Conservation (phyloP, 306 rosid genomes). For the Quercus cerris region DNA sequence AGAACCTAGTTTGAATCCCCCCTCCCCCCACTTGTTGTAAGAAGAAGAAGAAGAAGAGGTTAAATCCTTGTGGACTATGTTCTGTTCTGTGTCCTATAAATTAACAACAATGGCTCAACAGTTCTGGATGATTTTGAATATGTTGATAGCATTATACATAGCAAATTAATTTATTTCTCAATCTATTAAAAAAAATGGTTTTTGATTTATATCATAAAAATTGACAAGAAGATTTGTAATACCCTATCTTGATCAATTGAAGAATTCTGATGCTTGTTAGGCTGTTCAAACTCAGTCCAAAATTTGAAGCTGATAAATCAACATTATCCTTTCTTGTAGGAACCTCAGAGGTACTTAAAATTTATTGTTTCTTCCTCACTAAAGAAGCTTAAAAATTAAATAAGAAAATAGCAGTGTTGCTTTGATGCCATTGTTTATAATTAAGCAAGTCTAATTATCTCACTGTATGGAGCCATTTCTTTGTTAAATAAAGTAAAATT, state of each 20-base stretch:
- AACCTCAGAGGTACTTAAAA: background rate
- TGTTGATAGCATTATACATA: background rate
- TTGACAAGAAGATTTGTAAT: background rate
- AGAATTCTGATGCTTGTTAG: background rate
- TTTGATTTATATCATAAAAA: background rate
- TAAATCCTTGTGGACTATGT: background rate
- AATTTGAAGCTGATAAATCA: background rate
- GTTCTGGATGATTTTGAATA: background rate
- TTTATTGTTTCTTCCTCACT: background rate
- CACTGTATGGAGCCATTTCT: no score
- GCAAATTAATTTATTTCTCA: background rate
- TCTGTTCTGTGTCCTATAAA: background rate
- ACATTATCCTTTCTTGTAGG: background rate
- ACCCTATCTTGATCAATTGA: background rate
- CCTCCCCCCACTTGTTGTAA: no score
- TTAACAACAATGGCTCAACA: background rate
- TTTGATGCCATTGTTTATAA: no score
- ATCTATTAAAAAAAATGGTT: no score
- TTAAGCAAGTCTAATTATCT: no score
- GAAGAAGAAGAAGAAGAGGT: background rate
- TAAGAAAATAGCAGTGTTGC: no score
- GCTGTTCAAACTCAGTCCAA: background rate
- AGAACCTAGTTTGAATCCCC: no score
- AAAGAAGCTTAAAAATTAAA: no score
- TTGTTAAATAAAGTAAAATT: no score